Base-by-base conservation (phyloP, 1,284 basidiomycete species). In the Ceratobasidium sp. region DNA sequence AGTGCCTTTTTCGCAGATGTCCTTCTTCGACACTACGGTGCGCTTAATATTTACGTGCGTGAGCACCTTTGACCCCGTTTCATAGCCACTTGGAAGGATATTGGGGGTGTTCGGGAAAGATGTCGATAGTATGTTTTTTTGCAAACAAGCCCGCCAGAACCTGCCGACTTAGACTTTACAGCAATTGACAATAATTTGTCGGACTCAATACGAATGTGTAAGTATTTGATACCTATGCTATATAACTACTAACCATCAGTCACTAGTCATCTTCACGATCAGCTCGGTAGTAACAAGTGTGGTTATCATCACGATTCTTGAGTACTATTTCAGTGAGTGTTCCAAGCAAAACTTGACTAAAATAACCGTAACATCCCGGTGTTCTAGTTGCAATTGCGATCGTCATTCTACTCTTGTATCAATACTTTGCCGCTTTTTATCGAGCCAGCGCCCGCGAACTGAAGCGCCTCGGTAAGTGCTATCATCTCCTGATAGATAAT, bases 1-100 rank as follows among this genome's bases (percentile, higher is more conserved):
- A 60, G n/a, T n/a, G n/a, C 29, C 38, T 17, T 60, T 32, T 31
- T 8, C n/a, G 2, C 27, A 60, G 0, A 90, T 90, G 86, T 83
- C 84, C 0, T 87, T 89, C 75, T 90, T 89, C 72, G 88, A 90
- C 75, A 85, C 86, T 0, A 87, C 86, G 17, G 86, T 87, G 57
- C 73, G 82, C 72, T 1, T 5, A 55, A 20, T 13, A 22, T 54
- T 34, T 57, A 5, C n/a, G 34, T 40, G n/a, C 32, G 32, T 25
- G 34, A 38, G 25, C 64, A 12, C 15, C 15, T 56, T 45, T 13
- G 31, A n/a, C 20, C 52, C 17, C 22, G n/a, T 35, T 4, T 35
- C 57, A 12, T 71, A 86, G 85, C 86, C 86, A 0, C 80, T 85
- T 55, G 89, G 88, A 8, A 84, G 89, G 31, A 86, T 90, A 27